Base-by-base conservation (phyloP, 495 filamentous ascomycete genomes). In the Letharia columbiana region DNA sequence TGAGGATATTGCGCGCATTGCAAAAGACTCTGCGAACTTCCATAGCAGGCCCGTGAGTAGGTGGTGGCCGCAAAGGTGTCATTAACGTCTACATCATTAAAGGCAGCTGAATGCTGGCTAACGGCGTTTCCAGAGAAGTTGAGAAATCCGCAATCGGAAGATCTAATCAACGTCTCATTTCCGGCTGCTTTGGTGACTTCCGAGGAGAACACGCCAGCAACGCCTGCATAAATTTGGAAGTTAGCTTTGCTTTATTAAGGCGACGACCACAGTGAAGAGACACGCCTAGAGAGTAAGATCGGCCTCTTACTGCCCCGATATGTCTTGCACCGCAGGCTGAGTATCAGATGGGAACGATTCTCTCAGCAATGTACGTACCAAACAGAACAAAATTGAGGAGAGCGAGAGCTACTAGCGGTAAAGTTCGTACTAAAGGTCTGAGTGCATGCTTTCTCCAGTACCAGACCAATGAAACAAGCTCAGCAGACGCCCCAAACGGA, bases 191-290 rank as follows among this genome's bases (percentile, higher is more conserved):
- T 71, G 7, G 72, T 72, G 42, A 76, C 71, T 50, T 76, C 69
- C 5, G 75, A 73, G 23, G 73, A 74, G 56, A 77, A 75, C 63
- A 77, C 67, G 50, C 70, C 68, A 23, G 78, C 77, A 10, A 73
- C 62, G 3, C 50, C 49, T 54, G n/a, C 47, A 8, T 9, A 50
- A 28, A 9, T 31, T 20, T 4, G 10, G 3, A 18, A 18, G 28
- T 56, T n/a, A 63, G 54, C 33, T 20, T 9, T 33, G 28, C 17
- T 37, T 35, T 35, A 1, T 37, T 13, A 20, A 56, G 54, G 13
- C 17, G 2, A 20, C 17, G 6, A 37, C 1, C 2, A 17, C 6
- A 20, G 1, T 18, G 3, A 33, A 57, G 54, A 37, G 15, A 8
- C 6, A 37, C 31, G 17, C 28, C 33, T 12, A 37, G 54, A 33